These are phyloP conservation scores for Candida krabiensis DNA, from an alignment of 805 yeast species.

Conservation along the genomic window DNA sequence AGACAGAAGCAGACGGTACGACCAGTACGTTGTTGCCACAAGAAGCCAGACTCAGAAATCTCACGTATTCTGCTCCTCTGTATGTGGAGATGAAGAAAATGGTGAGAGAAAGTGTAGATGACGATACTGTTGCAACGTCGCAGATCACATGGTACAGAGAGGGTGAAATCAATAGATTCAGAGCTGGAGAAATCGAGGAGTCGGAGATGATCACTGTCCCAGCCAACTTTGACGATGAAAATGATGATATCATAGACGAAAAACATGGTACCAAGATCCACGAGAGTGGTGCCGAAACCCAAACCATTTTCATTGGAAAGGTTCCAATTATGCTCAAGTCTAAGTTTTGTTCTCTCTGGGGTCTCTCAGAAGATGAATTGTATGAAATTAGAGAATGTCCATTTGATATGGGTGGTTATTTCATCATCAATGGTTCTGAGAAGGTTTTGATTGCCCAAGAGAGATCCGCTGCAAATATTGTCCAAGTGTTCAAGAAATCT, in stretches of 20 bases:
- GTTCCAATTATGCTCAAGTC: constrained; percentile 98
- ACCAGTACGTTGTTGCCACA: constrained; percentile 98
- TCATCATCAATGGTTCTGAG: constrained; percentile 97
- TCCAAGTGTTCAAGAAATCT: constrained; percentile 96
- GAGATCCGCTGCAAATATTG: constrained; percentile 97
- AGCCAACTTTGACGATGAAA: constrained; percentile 51
- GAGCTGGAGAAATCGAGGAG: constrained; percentile 29
- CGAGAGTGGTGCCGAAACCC: constrained; percentile 35
- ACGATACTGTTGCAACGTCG: constrained; percentile 48
- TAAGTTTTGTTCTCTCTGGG: constrained; percentile 90
- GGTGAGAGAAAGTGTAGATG: constrained; percentile 81
- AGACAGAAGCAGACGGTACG: constrained; percentile 99
- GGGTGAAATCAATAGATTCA: constrained; percentile 43
- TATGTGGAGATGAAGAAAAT: constrained; percentile 94
- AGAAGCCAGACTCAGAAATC: constrained; percentile 93
- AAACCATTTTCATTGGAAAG: constrained; percentile 78
- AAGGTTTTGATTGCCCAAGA: constrained; percentile 98
- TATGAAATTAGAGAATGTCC: constrained; percentile 98
- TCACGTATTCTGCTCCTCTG: constrained; percentile 94
- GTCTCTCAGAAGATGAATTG: constrained; percentile 86
- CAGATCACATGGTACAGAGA: constrained; percentile 63
- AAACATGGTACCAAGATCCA: constrained; percentile 34
- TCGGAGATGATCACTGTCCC: constrained; percentile 28
- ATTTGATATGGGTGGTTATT: constrained; percentile 99
- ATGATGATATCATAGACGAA: constrained; percentile 61